Evolutionary conservation across 805 yeast genomes (phyloP).

Genomic region (Myxozyma mucilagina): DNA sequence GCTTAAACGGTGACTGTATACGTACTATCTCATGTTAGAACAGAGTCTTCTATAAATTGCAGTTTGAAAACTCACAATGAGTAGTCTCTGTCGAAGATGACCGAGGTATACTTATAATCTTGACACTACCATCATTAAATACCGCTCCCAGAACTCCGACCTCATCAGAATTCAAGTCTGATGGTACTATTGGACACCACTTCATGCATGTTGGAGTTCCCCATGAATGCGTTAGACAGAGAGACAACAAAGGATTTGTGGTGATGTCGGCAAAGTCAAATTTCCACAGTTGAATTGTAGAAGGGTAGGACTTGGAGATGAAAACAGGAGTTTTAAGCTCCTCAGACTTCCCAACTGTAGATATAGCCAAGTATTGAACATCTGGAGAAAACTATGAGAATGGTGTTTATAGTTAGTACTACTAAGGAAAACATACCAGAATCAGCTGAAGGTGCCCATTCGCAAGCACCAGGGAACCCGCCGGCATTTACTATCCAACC

Average conservation of each 20-base stretch:
- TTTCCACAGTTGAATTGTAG: slow-evolving; percentile 29
- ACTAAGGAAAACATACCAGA: slow-evolving; percentile 2
- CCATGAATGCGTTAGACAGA: slow-evolving; percentile 22
- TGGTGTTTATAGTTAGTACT: background rate
- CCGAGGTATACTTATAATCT: slow-evolving; percentile 13
- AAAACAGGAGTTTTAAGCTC: slow-evolving; percentile 12
- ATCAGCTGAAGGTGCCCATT: slow-evolving; percentile 25
- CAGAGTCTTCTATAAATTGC: background rate
- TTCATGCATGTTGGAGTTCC: slow-evolving; percentile 28
- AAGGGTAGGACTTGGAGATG: background rate
- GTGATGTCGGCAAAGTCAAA: background rate
- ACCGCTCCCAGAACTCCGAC: slow-evolving; percentile 20
- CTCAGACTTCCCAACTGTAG: slow-evolving; percentile 9
- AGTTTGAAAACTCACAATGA: background rate
- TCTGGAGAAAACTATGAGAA: background rate
- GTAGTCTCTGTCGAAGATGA: background rate
- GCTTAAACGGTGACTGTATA: slow-evolving; percentile 2
- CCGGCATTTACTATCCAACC: slow-evolving; percentile 19
- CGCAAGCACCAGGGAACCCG: slow-evolving; percentile 24
- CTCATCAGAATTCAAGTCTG: background rate
- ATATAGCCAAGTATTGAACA: slow-evolving; percentile 18
- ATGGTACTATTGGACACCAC: slow-evolving; percentile 24
- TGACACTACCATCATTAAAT: slow-evolving; percentile 29
- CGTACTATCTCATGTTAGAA: background rate
- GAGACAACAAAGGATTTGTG: slow-evolving; percentile 4